Base-by-base conservation (phyloP, 495 filamentous ascomycete species). In the Penicillium simplicissimum region DNA sequence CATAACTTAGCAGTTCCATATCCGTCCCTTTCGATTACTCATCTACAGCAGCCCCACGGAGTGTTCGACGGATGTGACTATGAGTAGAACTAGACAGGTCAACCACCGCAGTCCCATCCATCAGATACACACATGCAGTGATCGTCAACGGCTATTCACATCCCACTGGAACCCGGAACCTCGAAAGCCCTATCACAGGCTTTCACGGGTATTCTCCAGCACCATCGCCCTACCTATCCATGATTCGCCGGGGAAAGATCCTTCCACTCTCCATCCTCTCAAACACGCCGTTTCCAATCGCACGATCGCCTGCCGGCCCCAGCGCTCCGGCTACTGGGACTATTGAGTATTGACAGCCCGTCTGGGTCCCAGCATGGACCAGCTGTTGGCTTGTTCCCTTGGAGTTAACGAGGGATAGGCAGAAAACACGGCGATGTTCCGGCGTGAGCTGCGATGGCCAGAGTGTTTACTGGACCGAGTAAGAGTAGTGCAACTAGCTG, bases 61-160 rank as follows among this genome's bases (percentile, higher is more conserved):
- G n/a, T n/a, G n/a, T n/a, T n/a, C n/a, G n/a, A n/a, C n/a, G n/a
- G n/a, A n/a, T n/a, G n/a, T n/a, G n/a, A n/a, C 1, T 25, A 25
- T 25, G 23, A 25, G 23, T 25, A 25, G 23, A 3, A 25, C 35
- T 55, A 17, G 38, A 53, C 37, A 52, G 49, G 49, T 52, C 49
- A 52, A 52, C 8, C 28, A 52, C 48, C 23, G 48, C 14, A 10
- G 35, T 58, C 64, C 52, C 49, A 33, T 55, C 52, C 49, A 33
- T 55, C 68, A 60, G 62, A 58, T 59, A 58, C 52, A 36, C 43
- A 43, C 66, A 62, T 63, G 35, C 40, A 23, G 51, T 61, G 69
- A 67, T 72, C 69, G 65, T 40, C 69, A 68, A 72, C 69, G 67
- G 67, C 66, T 66, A 67, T 63, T 60, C 62, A 60, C 67, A 70